These are phyloP conservation scores for Penicillium cataractarum DNA, from an alignment of 495 filamentous ascomycete species.

Conservation along the genomic window DNA sequence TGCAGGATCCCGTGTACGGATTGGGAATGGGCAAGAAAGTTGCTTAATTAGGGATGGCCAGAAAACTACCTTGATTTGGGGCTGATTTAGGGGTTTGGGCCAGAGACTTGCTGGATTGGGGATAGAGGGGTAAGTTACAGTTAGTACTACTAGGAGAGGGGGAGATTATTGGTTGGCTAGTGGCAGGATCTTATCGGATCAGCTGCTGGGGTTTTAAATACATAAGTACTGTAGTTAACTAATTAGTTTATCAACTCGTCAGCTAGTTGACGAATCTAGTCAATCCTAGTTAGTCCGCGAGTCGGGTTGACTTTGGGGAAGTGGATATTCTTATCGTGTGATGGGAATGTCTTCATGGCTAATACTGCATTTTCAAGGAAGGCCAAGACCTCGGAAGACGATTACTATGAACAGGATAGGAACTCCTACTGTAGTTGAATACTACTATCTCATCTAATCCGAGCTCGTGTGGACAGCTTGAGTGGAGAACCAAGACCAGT, in stretches of 20 bases:
- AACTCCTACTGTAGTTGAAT: neutral
- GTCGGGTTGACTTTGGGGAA: neutral
- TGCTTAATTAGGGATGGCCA: constrained; percentile 6
- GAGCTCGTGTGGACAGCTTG: constrained; percentile 2
- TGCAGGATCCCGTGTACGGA: constrained; percentile 14
- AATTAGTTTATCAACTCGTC: no score
- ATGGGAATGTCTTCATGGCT: no score
- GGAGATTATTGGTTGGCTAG: neutral
- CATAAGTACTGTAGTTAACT: neutral
- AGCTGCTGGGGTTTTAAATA: neutral
- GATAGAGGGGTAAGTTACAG: neutral
- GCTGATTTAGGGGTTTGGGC: neutral
- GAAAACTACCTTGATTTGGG: constrained; percentile 18
- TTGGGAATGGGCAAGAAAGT: constrained; percentile 9
- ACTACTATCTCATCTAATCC: neutral
- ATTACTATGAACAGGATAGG: no score
- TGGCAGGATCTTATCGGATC: neutral
- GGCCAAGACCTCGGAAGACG: no score
- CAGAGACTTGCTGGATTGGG: neutral
- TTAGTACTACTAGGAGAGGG: neutral
- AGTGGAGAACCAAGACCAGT: neutral
- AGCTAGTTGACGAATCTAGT: neutral
- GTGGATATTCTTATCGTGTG: neutral
- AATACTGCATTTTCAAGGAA: no score
- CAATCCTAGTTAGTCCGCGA: neutral